Conservation (phyloP, 148 eudicot species). For the Rhododendron vialii region DNA sequence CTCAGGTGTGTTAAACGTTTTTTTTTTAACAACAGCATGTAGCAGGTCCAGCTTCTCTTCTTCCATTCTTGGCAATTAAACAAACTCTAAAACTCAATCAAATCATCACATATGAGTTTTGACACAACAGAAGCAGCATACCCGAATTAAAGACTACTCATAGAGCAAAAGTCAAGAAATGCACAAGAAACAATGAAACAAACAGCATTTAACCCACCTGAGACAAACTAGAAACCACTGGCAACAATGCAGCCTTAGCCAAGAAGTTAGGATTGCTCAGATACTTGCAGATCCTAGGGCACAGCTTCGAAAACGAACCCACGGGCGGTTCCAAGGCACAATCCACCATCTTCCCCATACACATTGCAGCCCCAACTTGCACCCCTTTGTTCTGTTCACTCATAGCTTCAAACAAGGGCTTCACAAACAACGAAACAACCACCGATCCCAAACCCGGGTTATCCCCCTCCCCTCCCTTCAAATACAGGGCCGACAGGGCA, state of each 20-base stretch:
- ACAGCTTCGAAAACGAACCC: slow-evolving; percentile 68
- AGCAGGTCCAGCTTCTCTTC: not conserved
- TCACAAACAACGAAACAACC: slow-evolving; percentile 70
- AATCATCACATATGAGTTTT: not conserved
- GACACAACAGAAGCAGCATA: slow-evolving; percentile 1
- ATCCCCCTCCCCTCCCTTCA: slow-evolving; percentile 47
- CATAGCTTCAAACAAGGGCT: slow-evolving; percentile 93
- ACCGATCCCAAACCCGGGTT: slow-evolving; percentile 25
- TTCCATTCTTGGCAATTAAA: not conserved
- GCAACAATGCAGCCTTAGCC: slow-evolving; percentile 81
- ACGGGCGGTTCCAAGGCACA: slow-evolving; percentile 56
- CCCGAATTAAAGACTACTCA: too few relatives aligned
- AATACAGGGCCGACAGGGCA: slow-evolving; percentile 45
- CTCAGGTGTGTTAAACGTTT: not conserved
- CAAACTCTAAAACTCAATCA: not conserved
- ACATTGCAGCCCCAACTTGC: slow-evolving; percentile 79
- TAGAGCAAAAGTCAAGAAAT: not conserved
- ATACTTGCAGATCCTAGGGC: slow-evolving; percentile 84
- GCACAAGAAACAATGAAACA: not conserved
- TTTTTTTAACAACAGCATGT: not conserved
- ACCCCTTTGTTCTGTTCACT: slow-evolving; percentile 79
- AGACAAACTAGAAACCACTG: slow-evolving; percentile 70
- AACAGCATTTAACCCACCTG: slow-evolving; percentile 49
- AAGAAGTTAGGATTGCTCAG: slow-evolving; percentile 74
- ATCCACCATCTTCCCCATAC: slow-evolving; percentile 81